Conservation (phyloP, 768 basidiomycete species). For the Phylloporus scabripes region DNA sequence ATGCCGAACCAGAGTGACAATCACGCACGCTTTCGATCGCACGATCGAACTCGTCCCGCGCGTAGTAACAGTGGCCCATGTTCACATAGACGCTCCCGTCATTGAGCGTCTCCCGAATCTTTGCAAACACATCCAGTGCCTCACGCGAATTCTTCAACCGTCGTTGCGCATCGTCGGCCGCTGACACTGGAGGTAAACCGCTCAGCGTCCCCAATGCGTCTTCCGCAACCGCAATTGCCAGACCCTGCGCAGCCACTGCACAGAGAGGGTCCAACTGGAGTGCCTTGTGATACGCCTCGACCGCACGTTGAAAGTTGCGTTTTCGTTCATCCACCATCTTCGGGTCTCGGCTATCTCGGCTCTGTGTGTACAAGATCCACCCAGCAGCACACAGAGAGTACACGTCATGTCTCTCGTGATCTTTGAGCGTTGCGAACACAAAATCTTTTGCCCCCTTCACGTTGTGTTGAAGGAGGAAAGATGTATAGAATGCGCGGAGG, state of each 20-base stretch:
- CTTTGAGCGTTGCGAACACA: slow-evolving; percentile 82
- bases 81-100: slow-evolving; percentile 89
- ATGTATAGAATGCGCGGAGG: slow-evolving; percentile 88
- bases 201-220: slow-evolving; percentile 72
- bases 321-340: slow-evolving; percentile 58
- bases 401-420: slow-evolving; percentile 80
- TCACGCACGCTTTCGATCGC: slow-evolving; percentile 88
- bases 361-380: slow-evolving; percentile 79
- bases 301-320: slow-evolving; percentile 71
- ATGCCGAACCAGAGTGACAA: not conserved
- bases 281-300: slow-evolving; percentile 92
- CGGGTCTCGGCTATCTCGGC: slow-evolving; percentile 75
- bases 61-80: slow-evolving; percentile 94
- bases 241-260: slow-evolving; percentile 90
- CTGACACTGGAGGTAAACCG: slow-evolving; percentile 43
- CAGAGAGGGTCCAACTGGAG: slow-evolving; percentile 77
- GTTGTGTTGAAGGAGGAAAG: slow-evolving; percentile 82
- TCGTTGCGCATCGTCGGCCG: slow-evolving; percentile 59
- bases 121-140: slow-evolving; percentile 83
- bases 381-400: slow-evolving; percentile 90
- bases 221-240: slow-evolving; percentile 92
- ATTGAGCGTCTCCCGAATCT: slow-evolving; percentile 81
- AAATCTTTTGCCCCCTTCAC: slow-evolving; percentile 78
- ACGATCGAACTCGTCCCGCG: slow-evolving; percentile 88
- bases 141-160: slow-evolving; percentile 74